These are phyloP conservation scores for Phialocephala subalpina DNA, from an alignment of 2,329 filamentous ascomycete species.

Conservation along the genomic window DNA sequence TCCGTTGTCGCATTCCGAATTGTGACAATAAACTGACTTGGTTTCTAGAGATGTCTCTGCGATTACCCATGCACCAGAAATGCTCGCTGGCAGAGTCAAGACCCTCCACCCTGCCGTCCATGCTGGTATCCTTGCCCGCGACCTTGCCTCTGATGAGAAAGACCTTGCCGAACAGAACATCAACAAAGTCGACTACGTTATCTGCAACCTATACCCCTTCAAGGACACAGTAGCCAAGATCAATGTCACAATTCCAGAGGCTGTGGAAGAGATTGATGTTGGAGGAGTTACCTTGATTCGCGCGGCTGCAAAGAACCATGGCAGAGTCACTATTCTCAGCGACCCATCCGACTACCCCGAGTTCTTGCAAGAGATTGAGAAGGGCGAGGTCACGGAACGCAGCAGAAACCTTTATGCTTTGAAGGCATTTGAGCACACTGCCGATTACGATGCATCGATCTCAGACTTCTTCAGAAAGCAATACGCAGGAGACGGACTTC, in stretches of 20 bases:
- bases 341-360: constrained; percentile 93
- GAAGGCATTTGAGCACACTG: constrained; percentile 98
- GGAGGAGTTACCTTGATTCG: constrained; percentile 96
- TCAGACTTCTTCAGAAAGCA: constrained; percentile 97
- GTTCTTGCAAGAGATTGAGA: constrained; percentile 89
- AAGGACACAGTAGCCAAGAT: constrained; percentile 97
- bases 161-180: constrained; percentile 96
- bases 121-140: constrained; percentile 87
- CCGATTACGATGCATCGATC: constrained; percentile 95
- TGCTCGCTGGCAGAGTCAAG: constrained; percentile 93
- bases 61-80: constrained; percentile 96
- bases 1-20: not conserved
- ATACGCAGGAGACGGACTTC: constrained; percentile 85
- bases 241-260: constrained; percentile 95
- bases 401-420: constrained; percentile 90
- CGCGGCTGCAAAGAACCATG: constrained; percentile 97
- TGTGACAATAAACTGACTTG: not conserved
- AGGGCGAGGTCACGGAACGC: constrained; percentile 84
- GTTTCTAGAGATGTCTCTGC: constrained; percentile 85
- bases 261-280: constrained; percentile 98
- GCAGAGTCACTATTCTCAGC: constrained; percentile 92
- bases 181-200: constrained; percentile 92
- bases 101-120: constrained; percentile 89
- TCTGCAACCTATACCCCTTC: constrained; percentile 99
- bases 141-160: constrained; percentile 95